phyloP scores from a whole-genome alignment of 1,284 basidiomycete species.

The Boletus coffeatus region DNA sequence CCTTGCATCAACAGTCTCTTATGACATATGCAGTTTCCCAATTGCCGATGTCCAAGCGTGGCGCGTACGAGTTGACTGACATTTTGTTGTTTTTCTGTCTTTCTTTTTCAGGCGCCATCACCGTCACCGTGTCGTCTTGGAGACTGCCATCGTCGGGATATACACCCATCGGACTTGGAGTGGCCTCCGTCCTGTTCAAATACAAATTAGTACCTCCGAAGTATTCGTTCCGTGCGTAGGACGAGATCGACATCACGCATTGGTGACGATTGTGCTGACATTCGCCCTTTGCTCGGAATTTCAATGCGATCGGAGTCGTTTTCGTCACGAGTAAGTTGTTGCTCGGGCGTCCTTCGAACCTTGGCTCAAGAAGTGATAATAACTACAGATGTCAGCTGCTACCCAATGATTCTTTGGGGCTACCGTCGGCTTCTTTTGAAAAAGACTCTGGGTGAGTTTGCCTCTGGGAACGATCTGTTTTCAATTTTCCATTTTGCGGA shows the following conservation, averaged over 20 bases:
- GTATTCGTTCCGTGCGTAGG: constrained; percentile 6
- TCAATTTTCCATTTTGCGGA: neutral
- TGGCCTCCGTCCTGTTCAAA: constrained; percentile 2
- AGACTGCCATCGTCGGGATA: constrained; percentile 1
- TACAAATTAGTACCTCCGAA: constrained; percentile 2
- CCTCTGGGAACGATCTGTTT: neutral
- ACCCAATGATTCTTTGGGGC: constrained; percentile 1
- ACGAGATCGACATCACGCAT: neutral
- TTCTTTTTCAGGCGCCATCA: neutral
- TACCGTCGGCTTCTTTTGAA: constrained; percentile 4
- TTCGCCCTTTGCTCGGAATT: neutral
- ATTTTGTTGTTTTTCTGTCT: neutral
- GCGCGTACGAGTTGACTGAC: constrained; percentile 23
- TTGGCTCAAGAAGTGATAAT: too few relatives aligned
- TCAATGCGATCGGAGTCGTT: constrained; percentile 1
- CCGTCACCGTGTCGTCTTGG: neutral
- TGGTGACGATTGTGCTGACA: neutral
- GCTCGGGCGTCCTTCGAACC: too few relatives aligned
- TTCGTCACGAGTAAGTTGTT: neutral
- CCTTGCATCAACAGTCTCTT: constrained; percentile 52
- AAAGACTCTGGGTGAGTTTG: neutral
- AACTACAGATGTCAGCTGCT: neutral
- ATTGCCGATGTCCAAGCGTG: constrained; percentile 19
- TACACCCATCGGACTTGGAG: neutral
- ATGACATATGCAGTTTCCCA: constrained; percentile 19